These are phyloP conservation scores for Aspergillus sclerotioniger DNA, from an alignment of 495 filamentous ascomycete species.

Conservation along the genomic window DNA sequence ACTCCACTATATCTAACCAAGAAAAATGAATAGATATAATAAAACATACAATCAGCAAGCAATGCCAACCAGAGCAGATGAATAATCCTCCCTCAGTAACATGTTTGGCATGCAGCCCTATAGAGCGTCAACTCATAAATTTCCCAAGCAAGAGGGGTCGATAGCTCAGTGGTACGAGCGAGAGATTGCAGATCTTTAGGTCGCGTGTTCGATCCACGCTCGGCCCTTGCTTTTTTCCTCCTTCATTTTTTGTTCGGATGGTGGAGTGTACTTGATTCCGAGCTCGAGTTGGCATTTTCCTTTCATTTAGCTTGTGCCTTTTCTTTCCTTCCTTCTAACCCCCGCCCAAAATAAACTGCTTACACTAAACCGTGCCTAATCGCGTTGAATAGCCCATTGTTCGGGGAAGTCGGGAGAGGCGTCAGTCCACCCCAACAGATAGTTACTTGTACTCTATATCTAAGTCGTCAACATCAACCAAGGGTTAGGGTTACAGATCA, in stretches of 20 bases:
- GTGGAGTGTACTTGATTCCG: background rate
- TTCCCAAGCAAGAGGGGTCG: background rate
- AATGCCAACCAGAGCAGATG: background rate
- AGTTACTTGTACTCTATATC: too few relatives aligned
- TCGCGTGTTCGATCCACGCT: constrained; percentile 7
- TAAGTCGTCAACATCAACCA: too few relatives aligned
- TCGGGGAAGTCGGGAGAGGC: too few relatives aligned
- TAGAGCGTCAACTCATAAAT: background rate
- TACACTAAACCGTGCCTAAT: too few relatives aligned
- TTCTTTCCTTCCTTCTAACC: background rate
- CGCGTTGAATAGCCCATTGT: too few relatives aligned
- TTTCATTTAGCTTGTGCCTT: background rate
- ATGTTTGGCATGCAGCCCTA: too few relatives aligned
- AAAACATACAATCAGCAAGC: background rate
- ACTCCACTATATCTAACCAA: too few relatives aligned
- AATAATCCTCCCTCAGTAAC: background rate
- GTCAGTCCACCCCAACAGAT: too few relatives aligned
- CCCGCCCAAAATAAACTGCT: too few relatives aligned
- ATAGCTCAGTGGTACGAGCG: constrained; percentile 8
- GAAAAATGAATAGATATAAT: too few relatives aligned
- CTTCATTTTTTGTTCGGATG: background rate
- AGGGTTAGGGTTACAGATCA: too few relatives aligned
- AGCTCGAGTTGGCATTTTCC: too few relatives aligned
- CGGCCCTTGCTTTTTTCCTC: constrained; percentile 3
- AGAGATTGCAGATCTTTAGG: constrained; percentile 7